phyloP scores from a whole-genome alignment of 306 rosid species.

The Malus asiatica region DNA sequence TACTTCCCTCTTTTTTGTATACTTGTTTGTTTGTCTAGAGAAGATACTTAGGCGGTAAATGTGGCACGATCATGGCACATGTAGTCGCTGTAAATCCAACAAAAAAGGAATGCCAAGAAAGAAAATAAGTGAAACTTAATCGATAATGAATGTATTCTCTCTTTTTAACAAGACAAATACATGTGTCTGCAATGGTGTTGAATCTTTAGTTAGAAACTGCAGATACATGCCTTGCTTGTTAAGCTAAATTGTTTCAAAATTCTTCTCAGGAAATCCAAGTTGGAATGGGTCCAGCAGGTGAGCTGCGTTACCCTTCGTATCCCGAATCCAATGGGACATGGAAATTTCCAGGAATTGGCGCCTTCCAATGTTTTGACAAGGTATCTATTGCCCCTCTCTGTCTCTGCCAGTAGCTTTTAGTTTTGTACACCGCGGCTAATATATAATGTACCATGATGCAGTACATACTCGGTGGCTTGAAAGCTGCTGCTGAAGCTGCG shows the following conservation, averaged over 20 bases:
- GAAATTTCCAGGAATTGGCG: constrained; percentile 94
- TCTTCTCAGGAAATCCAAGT: constrained; percentile 86
- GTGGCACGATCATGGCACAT: neutral
- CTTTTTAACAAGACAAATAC: neutral
- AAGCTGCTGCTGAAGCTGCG: constrained; percentile 70
- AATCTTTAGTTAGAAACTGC: neutral
- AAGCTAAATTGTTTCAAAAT: neutral
- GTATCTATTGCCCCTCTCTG: constrained; percentile 17
- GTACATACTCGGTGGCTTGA: constrained; percentile 75
- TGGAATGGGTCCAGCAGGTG: constrained; percentile 99
- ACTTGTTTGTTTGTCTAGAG: too few relatives aligned
- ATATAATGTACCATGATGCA: constrained; percentile 23
- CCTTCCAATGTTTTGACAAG: constrained; percentile 95
- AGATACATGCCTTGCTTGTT: neutral
- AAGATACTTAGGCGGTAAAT: neutral
- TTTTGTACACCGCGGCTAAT: constrained; percentile 2
- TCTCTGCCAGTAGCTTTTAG: neutral
- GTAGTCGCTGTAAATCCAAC: neutral
- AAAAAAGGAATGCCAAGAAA: neutral
- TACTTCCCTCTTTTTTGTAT: neutral
- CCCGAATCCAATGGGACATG: constrained; percentile 91
- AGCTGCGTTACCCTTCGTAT: constrained; percentile 92
- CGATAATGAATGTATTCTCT: neutral
- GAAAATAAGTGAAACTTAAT: neutral
- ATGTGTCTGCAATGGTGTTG: neutral